Base-by-base conservation (phyloP, 768 basidiomycete genomes). In the Inosperma sp. region DNA sequence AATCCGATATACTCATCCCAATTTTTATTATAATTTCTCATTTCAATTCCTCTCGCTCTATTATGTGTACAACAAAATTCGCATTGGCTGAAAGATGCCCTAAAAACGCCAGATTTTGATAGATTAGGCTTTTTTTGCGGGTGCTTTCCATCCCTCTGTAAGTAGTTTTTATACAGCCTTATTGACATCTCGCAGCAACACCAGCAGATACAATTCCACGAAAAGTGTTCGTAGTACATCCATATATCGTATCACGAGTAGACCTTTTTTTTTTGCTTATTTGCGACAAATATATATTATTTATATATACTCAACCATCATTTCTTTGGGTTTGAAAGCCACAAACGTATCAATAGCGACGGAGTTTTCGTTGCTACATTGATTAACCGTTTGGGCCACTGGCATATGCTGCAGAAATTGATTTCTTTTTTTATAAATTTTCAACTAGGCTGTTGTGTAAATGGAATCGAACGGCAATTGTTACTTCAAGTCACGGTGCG, bases 61-160 rank as follows among this genome's bases (percentile, higher is more conserved):
- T 57, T 65, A 70, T 63, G 62, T 77, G 76, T 77, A 77, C 65
- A 73, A 73, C 71, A 74, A 70, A 70, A 51, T n/a, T n/a, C 50
- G 25, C 40, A 44, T 30, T 21, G 68, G 62, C 67, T 62, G 63
- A 60, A 61, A 63, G 62, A 61, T n/a, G 57, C 49, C 40, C 48
- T 58, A 56, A 57, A 58, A 56, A 48, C 58, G 57, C 65, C 60
- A 64, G 59, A 70, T 66, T 58, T 54, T 46, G 58, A 68, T 68
- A 71, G 65, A 71, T 57, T 63, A 65, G 55, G 55, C 59, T 63
- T 58, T 31, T 59, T 63, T 58, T n/a, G n/a, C 57, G 21, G 53
- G 55, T 61, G 48, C 60, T 58, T 61, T 60, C 30, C 47, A 53
- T n/a, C n/a, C n/a, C n/a, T 55, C 44, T 62, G 57, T 57, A 53